phyloP scores from a whole-genome alignment of 2,329 filamentous ascomycete species.

The Microcyclospora tardicrescens region DNA sequence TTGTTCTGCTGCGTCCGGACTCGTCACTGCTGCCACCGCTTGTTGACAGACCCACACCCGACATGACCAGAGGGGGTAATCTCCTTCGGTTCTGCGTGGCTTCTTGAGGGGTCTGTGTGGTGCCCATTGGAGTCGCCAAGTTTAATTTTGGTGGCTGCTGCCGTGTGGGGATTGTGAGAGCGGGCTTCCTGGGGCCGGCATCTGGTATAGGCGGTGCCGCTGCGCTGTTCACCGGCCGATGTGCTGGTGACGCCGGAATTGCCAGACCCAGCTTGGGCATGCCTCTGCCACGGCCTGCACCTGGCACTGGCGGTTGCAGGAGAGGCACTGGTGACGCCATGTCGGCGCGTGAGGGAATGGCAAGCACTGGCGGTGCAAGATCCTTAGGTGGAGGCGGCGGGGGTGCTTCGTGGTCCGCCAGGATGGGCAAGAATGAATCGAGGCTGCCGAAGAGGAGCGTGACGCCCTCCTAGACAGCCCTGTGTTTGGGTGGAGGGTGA shows the following conservation, averaged over 20 bases:
- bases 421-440: constrained; percentile 15
- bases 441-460: constrained; percentile 18
- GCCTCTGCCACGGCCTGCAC: constrained; percentile 37
- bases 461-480: constrained; percentile 18
- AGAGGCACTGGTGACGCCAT: constrained; percentile 70
- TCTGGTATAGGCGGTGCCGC: constrained; percentile 24
- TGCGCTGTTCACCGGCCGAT: constrained; percentile 50
- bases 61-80: constrained; percentile 41
- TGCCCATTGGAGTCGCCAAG: constrained; percentile 80
- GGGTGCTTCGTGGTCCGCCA: constrained; percentile 16
- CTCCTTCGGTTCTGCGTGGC: constrained; percentile 34
- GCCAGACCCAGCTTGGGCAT: constrained; percentile 72
- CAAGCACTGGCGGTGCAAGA: constrained; percentile 2
- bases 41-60: constrained; percentile 43
- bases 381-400: constrained; percentile 2
- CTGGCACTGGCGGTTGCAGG: constrained; percentile 70
- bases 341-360: constrained; percentile 25
- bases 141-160: constrained; percentile 67
- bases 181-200: constrained; percentile 20
- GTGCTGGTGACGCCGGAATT: constrained; percentile 77
- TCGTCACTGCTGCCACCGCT: constrained; percentile 59
- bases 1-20: constrained; percentile 69
- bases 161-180: constrained; percentile 30
- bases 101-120: constrained; percentile 54
- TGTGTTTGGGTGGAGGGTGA: neutral